Evolutionary conservation across 2,329 filamentous ascomycete genomes (phyloP).

Genomic region (Colletotrichum graminicola): DNA sequence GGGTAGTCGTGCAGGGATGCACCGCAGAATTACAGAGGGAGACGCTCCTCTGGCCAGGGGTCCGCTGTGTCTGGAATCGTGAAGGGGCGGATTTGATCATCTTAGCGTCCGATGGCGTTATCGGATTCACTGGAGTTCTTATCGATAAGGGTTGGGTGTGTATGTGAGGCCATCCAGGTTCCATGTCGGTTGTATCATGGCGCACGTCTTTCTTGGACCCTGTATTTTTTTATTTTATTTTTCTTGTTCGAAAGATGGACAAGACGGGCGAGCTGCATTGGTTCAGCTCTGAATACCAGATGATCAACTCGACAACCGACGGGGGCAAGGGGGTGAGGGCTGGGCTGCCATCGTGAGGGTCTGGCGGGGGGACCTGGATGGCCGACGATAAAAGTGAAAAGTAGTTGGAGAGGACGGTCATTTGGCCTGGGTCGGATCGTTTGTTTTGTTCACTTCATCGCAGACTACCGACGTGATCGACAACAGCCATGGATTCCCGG

Average conservation of each 20-base stretch:
- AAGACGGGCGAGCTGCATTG: background rate
- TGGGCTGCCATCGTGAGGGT: background rate
- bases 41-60: background rate
- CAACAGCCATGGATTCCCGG: constrained; percentile 16
- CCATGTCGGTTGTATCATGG: background rate
- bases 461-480: background rate
- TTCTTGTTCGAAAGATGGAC: too few relatives aligned
- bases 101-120: constrained; percentile 39
- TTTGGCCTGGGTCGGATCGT: background rate
- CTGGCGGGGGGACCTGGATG: constrained; percentile 27
- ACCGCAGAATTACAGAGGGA: background rate
- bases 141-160: constrained; percentile 3
- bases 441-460: background rate
- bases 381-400: constrained; percentile 2
- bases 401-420: background rate
- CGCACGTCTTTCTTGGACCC: constrained; percentile 11
- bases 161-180: constrained; percentile 26
- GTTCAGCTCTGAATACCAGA: background rate
- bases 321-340: background rate
- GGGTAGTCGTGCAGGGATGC: constrained; percentile 35
- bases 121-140: background rate
- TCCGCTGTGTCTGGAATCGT: background rate
- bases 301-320: background rate
- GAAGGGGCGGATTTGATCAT: constrained; percentile 27
- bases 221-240: background rate